Evolutionary conservation across 1,284 basidiomycete species (phyloP).

Genomic region (Hypsizygus ulmarius): DNA sequence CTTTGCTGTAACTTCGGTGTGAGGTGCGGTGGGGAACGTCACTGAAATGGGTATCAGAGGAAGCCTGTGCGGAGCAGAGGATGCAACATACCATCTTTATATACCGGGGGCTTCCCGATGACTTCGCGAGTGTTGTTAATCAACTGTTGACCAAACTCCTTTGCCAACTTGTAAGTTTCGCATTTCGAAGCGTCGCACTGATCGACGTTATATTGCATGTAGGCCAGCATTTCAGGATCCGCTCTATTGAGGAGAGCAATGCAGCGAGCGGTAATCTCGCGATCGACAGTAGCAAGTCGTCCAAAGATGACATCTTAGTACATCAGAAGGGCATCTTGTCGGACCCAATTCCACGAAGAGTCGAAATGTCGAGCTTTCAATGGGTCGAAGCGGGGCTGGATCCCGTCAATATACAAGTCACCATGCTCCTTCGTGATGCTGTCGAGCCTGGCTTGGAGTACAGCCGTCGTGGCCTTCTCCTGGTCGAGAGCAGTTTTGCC

Average conservation of each 20-base stretch:
- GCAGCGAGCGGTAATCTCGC: conserved; percentile 93
- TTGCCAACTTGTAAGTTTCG: conserved; percentile 90
- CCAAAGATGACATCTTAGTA: conserved; percentile 98
- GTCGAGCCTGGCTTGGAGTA: conserved; percentile 86
- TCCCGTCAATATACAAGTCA: conserved; percentile 91
- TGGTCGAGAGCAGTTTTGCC: conserved; percentile 88
- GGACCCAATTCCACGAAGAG: conserved; percentile 99
- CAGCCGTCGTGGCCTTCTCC: conserved; percentile 72
- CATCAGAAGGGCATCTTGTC: conserved; percentile 93
- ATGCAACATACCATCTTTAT: conserved; percentile 80
- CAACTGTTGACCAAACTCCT: conserved; percentile 95
- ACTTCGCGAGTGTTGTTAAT: conserved; percentile 93
- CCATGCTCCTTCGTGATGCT: conserved; percentile 88
- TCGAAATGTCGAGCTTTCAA: conserved; percentile 98
- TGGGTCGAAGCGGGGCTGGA: conserved; percentile 90
- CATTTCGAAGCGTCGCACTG: conserved; percentile 80
- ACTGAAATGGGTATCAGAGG: conserved; percentile 46
- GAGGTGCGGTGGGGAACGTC: conserved; percentile 96
- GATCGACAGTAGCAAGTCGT: conserved; percentile 87
- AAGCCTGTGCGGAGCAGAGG: background rate
- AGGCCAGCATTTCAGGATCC: conserved; percentile 84
- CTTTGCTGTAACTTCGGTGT: conserved; percentile 89
- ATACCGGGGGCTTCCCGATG: conserved; percentile 79
- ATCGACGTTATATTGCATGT: conserved; percentile 97
- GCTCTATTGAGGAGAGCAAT: conserved; percentile 97